Percentiles rank a stretch among this genome's conserved stretches.
phyloP scores from a whole-genome alignment of 2,329 filamentous ascomycete genomes.

The Fusarium concolor region DNA sequence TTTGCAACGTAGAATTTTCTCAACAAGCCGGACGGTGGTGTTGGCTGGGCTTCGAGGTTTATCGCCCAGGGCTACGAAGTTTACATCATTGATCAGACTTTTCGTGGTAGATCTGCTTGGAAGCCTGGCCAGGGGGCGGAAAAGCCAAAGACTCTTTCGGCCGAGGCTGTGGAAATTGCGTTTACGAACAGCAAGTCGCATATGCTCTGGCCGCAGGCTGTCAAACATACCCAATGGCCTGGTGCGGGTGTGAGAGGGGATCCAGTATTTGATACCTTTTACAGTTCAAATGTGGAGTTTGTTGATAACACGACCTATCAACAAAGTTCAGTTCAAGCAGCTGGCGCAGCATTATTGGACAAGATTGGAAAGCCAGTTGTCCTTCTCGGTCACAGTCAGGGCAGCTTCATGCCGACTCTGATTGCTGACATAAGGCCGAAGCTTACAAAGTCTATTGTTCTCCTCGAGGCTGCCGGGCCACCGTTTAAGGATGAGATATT shows the following conservation, averaged over 20 bases:
- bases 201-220: conserved; percentile 39
- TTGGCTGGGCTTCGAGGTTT: conserved; percentile 40
- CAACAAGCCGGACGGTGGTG: conserved; percentile 41
- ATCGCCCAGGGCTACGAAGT: conserved; percentile 41
- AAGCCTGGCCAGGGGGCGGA: conserved; percentile 10
- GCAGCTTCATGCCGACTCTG: conserved; percentile 53
- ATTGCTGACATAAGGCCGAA: conserved; percentile 50
- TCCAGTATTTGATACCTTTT: conserved; percentile 39
- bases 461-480: conserved; percentile 60
- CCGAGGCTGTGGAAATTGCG: conserved; percentile 35
- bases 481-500: conserved; percentile 59
- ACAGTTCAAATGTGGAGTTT: conserved; percentile 42
- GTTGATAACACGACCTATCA: conserved; percentile 38
- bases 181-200: conserved; percentile 36
- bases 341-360: conserved; percentile 56
- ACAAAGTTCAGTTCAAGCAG: conserved; percentile 31
- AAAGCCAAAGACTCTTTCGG: conserved; percentile 29
- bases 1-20: conserved; percentile 36
- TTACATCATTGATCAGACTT: conserved; percentile 41
- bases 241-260: conserved; percentile 33
- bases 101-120: conserved; percentile 41
- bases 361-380: conserved; percentile 56
- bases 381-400: conserved; percentile 60
- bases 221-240: conserved; percentile 43
- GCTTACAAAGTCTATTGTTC: conserved; percentile 56